Base-by-base conservation (phyloP, 805 yeast genomes). In the Candida arabinofermentans region DNA sequence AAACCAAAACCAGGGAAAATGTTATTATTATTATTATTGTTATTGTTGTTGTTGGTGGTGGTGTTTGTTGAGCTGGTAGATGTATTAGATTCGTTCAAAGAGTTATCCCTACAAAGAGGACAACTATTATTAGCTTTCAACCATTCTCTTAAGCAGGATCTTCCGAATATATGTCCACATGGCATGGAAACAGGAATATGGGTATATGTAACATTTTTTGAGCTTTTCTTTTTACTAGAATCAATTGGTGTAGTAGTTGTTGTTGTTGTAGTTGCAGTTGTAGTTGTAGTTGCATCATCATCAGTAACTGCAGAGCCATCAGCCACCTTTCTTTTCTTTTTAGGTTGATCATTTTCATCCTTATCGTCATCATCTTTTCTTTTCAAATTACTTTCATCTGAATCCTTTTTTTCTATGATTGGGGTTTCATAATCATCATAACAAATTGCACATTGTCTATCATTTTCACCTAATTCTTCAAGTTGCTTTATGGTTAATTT, bases 151-250 rank as follows among this genome's bases (percentile, higher is more conserved):
- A 89, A 67, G 66, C 99, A 91, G n/a, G 77, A 74, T 47, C 81
- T 73, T 6, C 99, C 98, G 68, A 93, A 91, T 0, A 80, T 58
- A 57, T 91, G 99, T 8, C 79, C 79, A 61, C 99, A 91, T 0
- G 96, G 93, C 74, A 91, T 70, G 43, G 74, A 67, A 1, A 85
- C 70, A 0, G 96, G 84, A 4, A 72, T 61, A 59, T 93, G 97
- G 6, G 58, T 54, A 49, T 66, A 73, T 10, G 18, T 41, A 13
- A 46, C 43, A 10, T 47, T 53, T n/a, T 44, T 55, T 5, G 51
- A 44, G 31, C 56, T 51, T 34, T 43, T 39, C 44, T 51, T 54
- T 41, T 55, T 47, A 13, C 41, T 37, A 10, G 48, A 32, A 45
- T 46, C 27, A 40, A 43, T 40, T 35, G 48, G 16, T 22, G 40